These are phyloP conservation scores for Aspergillus viridinutans DNA, from an alignment of 2,329 filamentous ascomycete genomes.

Conservation along the genomic window DNA sequence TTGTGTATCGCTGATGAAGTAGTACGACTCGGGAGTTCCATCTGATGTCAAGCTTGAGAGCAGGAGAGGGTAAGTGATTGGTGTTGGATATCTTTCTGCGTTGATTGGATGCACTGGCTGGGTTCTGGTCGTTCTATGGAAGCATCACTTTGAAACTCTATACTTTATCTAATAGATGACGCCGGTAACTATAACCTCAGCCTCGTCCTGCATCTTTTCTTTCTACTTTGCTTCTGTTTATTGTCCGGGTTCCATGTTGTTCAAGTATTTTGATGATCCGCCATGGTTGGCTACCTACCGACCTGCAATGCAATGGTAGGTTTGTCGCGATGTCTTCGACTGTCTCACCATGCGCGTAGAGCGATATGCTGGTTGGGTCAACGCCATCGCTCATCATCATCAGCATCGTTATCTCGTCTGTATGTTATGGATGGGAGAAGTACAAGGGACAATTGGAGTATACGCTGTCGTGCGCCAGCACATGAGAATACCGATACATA, in stretches of 20 bases:
- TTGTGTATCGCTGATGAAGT: not conserved
- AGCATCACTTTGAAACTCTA: slow-evolving; percentile 22
- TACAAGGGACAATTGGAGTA: not conserved
- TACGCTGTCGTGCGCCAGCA: not conserved
- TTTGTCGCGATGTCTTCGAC: not conserved
- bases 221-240: not conserved
- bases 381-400: not conserved
- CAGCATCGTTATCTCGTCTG: not conserved
- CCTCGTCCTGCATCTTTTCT: not conserved
- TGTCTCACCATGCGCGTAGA: not conserved
- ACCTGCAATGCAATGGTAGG: not conserved
- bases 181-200: not conserved
- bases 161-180: not conserved
- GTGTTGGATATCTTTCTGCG: not conserved
- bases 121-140: slow-evolving; percentile 10
- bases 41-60: not conserved
- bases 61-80: not conserved
- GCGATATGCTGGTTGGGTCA: slow-evolving; percentile 1
- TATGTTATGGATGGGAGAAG: not conserved
- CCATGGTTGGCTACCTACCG: not conserved
- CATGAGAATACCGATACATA: not conserved
- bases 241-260: not conserved
- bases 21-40: not conserved
- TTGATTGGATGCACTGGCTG: slow-evolving; percentile 18
- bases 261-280: not conserved